Conservation (phyloP, 179 eudicot genomes). For the Heliamphora pulchella region DNA sequence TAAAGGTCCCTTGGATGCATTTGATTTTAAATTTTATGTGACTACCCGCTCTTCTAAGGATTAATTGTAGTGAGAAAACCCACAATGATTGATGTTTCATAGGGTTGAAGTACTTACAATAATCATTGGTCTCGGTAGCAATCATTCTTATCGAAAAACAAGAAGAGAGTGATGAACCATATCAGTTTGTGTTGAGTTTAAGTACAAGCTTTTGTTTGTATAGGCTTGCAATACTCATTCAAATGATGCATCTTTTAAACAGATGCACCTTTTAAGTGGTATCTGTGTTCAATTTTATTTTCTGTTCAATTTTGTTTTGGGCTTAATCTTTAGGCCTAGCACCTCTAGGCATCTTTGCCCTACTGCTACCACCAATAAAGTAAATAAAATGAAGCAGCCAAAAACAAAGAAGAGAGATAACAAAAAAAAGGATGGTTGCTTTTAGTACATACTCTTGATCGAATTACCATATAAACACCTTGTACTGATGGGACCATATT, state of each 20-base stretch:
- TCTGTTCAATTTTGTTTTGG: not conserved
- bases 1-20: conserved; percentile 4
- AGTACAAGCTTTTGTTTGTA: not conserved
- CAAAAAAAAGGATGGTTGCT: not conserved
- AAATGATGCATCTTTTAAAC: conserved; percentile 1
- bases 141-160: not conserved
- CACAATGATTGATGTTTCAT: not conserved
- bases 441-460: not conserved
- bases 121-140: not conserved
- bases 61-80: not conserved
- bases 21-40: not conserved
- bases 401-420: not conserved
- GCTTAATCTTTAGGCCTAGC: not conserved
- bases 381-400: not conserved
- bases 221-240: not conserved
- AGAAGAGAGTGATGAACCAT: not conserved
- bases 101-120: not conserved
- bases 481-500: not conserved
- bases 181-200: not conserved
- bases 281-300: not conserved
- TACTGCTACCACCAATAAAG: not conserved
- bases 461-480: not conserved
- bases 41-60: no score
- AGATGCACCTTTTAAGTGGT: conserved; percentile 3
- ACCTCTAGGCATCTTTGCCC: not conserved